These are phyloP conservation scores for Mycosphaerella sp. DNA, from an alignment of 2,329 filamentous ascomycete genomes.

Conservation along the genomic window DNA sequence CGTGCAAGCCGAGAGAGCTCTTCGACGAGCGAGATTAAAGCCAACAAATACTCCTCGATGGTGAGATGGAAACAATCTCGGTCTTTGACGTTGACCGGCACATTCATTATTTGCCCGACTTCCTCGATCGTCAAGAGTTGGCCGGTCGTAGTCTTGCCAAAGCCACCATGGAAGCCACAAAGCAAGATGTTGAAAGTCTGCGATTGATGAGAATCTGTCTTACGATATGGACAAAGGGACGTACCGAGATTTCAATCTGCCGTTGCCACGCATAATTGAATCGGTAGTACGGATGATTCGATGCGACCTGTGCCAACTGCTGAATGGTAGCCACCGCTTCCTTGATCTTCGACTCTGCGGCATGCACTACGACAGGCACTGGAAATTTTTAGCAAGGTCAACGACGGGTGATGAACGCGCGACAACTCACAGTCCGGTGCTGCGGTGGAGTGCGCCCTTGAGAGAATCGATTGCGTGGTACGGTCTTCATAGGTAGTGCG, in stretches of 20 bases:
- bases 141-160: constrained; percentile 45
- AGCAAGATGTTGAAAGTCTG: constrained; percentile 54
- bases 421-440: constrained; percentile 52
- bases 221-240: constrained; percentile 50
- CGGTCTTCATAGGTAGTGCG: constrained; percentile 47
- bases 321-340: constrained; percentile 65
- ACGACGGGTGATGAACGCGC: neutral
- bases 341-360: constrained; percentile 63
- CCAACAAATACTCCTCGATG: constrained; percentile 92
- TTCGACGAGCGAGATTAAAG: constrained; percentile 78
- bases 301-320: constrained; percentile 66
- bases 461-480: constrained; percentile 73
- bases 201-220: constrained; percentile 16
- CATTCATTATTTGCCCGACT: constrained; percentile 73
- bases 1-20: constrained; percentile 86
- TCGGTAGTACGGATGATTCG: constrained; percentile 94
- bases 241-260: constrained; percentile 71
- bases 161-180: constrained; percentile 73
- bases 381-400: neutral
- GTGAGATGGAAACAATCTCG: constrained; percentile 88
- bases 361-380: constrained; percentile 64
- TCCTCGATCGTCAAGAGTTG: constrained; percentile 82
- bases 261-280: constrained; percentile 86
- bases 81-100: constrained; percentile 86
- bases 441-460: constrained; percentile 82